A percentile compares a stretch with the other conserved stretches of the same genome.
These are phyloP conservation scores for Termitomyces sp. DNA, from an alignment of 768 basidiomycete genomes.

Conservation along the genomic window DNA sequence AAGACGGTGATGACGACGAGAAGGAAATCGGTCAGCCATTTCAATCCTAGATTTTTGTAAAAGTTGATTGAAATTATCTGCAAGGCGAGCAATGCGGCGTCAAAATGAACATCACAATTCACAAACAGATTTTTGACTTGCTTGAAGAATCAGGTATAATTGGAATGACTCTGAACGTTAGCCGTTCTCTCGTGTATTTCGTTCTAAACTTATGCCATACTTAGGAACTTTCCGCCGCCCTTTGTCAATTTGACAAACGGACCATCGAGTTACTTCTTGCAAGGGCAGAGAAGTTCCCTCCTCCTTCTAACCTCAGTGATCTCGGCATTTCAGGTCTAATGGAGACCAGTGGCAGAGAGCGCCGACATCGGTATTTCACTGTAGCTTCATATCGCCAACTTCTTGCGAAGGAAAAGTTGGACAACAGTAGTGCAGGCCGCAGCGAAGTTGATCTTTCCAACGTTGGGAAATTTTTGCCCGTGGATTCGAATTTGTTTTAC, in stretches of 20 bases:
- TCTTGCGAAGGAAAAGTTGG: slow-evolving; percentile 59
- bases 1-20: slow-evolving; percentile 35
- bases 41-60: background rate
- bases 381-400: slow-evolving; percentile 59
- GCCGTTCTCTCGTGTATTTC: slow-evolving; percentile 3
- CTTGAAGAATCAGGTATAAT: slow-evolving; percentile 59
- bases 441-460: slow-evolving; percentile 39
- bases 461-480: slow-evolving; percentile 48
- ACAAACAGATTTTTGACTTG: slow-evolving; percentile 74
- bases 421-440: slow-evolving; percentile 39
- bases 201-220: slow-evolving; percentile 1
- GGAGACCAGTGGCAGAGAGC: slow-evolving; percentile 82
- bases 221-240: slow-evolving; percentile 57
- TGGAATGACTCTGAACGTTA: slow-evolving; percentile 72
- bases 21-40: slow-evolving; percentile 24
- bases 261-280: slow-evolving; percentile 78
- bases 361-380: slow-evolving; percentile 82
- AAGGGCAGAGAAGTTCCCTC: slow-evolving; percentile 55
- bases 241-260: slow-evolving; percentile 72
- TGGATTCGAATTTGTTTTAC: slow-evolving; percentile 52
- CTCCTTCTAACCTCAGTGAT: slow-evolving; percentile 70
- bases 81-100: slow-evolving; percentile 31
- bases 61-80: background rate
- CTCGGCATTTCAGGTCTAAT: slow-evolving; percentile 63
- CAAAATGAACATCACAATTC: slow-evolving; percentile 62